A percentile compares a stretch with the other conserved stretches of the same genome.
Conservation (phyloP, 2,329 filamentous ascomycete species). For the Geoglossum cookeanum region DNA sequence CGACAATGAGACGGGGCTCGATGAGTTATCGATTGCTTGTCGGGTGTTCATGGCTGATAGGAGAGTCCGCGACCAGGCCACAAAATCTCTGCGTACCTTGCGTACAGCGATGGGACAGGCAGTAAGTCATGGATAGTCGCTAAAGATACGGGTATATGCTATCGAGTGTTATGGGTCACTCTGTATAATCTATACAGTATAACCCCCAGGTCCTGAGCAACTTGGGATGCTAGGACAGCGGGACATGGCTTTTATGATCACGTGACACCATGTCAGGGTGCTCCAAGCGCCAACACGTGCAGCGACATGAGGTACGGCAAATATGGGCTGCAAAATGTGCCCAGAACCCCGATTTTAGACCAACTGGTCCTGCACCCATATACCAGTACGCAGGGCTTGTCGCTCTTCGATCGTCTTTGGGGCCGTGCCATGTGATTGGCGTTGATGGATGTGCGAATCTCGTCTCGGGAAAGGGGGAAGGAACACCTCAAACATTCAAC, state of each 20-base stretch:
- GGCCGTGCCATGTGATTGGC: neutral
- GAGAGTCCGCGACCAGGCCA: neutral
- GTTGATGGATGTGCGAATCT: neutral
- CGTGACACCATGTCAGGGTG: neutral
- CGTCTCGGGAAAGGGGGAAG: neutral
- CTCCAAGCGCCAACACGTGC: no score
- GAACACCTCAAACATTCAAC: neutral
- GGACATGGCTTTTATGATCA: neutral
- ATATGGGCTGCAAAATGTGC: neutral
- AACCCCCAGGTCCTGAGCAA: neutral
- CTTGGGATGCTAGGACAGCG: neutral
- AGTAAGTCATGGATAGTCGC: neutral
- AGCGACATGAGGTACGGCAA: neutral
- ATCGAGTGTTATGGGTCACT: neutral
- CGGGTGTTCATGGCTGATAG: conserved; percentile 61
- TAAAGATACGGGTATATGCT: neutral
- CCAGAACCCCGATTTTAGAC: neutral
- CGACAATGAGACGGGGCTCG: conserved; percentile 57
- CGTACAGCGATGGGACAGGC: neutral
- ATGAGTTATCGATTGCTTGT: conserved; percentile 61
- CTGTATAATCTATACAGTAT: neutral
- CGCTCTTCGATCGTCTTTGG: neutral
- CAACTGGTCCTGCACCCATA: neutral
- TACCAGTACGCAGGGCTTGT: neutral
- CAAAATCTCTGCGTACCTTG: neutral